phyloP scores from a whole-genome alignment of 257 asterid genomes.

The Avicennia marina region DNA sequence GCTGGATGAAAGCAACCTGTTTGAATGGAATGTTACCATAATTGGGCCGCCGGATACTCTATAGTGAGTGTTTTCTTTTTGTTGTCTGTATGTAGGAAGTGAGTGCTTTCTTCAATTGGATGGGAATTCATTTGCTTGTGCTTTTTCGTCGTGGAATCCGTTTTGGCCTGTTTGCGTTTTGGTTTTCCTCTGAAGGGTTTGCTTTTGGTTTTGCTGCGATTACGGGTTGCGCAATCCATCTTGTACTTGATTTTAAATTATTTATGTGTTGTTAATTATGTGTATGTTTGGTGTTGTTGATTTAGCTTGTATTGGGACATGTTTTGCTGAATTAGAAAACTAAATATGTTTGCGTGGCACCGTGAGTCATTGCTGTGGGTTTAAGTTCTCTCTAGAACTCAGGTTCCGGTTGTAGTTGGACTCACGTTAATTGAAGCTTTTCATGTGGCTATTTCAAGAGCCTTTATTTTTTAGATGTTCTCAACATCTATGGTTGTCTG shows the following conservation, averaged over 20 bases:
- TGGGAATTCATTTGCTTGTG: not conserved
- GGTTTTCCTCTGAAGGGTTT: conserved; percentile 1
- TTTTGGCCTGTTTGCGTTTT: not conserved
- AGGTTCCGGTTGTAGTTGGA: too few relatives aligned
- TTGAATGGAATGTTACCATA: conserved; percentile 95
- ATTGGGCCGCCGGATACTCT: conserved; percentile 97
- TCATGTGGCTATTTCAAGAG: too few relatives aligned
- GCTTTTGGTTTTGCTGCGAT: not conserved
- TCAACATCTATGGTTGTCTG: too few relatives aligned
- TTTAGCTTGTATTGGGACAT: not conserved
- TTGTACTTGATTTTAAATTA: not conserved
- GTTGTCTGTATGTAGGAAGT: not conserved
- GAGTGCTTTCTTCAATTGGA: not conserved
- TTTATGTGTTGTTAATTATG: too few relatives aligned
- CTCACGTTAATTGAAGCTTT: too few relatives aligned
- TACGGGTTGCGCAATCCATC: not conserved
- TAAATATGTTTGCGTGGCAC: not conserved
- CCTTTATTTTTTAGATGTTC: too few relatives aligned
- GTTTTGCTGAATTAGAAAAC: not conserved
- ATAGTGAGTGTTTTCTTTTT: conserved; percentile 50
- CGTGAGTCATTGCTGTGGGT: too few relatives aligned
- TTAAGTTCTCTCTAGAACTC: too few relatives aligned
- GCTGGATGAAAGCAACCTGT: conserved; percentile 73
- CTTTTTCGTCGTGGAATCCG: not conserved
- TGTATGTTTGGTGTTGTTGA: conserved; percentile 5